A percentile compares a stretch with the other conserved stretches of the same genome.
phyloP scores from a whole-genome alignment of 768 basidiomycete species.

The Ramaria rubella region DNA sequence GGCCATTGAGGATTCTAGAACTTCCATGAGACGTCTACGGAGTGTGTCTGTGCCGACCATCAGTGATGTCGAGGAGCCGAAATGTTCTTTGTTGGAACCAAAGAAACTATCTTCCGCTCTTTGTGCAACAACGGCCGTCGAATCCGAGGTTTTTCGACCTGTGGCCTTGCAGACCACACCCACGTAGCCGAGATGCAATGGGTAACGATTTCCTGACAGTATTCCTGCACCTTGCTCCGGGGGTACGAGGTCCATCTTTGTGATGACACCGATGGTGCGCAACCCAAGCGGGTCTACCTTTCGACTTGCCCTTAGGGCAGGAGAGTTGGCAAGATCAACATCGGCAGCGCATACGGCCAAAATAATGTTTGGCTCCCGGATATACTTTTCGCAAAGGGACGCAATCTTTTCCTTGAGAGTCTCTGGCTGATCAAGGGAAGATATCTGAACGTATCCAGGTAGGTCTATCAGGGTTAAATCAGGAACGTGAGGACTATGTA shows the following conservation, averaged over 20 bases:
- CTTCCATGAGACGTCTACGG: constrained; percentile 88
- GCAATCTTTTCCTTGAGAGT: constrained; percentile 90
- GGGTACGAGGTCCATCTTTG: constrained; percentile 97
- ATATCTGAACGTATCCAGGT: constrained; percentile 94
- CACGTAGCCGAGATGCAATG: constrained; percentile 95
- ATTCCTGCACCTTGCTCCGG: constrained; percentile 78
- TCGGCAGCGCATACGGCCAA: constrained; percentile 98
- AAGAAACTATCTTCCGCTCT: constrained; percentile 67
- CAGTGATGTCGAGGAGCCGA: constrained; percentile 53
- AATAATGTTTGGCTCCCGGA: constrained; percentile 98
- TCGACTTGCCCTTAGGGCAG: constrained; percentile 87
- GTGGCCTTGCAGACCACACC: constrained; percentile 88
- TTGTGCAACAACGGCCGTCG: constrained; percentile 42
- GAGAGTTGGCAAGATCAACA: constrained; percentile 97
- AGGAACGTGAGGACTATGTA: constrained; percentile 92
- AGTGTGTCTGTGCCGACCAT: constrained; percentile 92
- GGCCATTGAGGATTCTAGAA: constrained; percentile 96
- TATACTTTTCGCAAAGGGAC: constrained; percentile 87
- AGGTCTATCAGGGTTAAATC: constrained; percentile 97
- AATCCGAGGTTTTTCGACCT: constrained; percentile 48
- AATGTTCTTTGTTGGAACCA: constrained; percentile 51
- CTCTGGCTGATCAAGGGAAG: constrained; percentile 94
- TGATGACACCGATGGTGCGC: constrained; percentile 94
- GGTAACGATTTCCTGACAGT: constrained; percentile 85
- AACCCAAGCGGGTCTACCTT: constrained; percentile 92